Conservation (phyloP, 2,329 filamentous ascomycete genomes). For the Colletotrichum liriopes region DNA sequence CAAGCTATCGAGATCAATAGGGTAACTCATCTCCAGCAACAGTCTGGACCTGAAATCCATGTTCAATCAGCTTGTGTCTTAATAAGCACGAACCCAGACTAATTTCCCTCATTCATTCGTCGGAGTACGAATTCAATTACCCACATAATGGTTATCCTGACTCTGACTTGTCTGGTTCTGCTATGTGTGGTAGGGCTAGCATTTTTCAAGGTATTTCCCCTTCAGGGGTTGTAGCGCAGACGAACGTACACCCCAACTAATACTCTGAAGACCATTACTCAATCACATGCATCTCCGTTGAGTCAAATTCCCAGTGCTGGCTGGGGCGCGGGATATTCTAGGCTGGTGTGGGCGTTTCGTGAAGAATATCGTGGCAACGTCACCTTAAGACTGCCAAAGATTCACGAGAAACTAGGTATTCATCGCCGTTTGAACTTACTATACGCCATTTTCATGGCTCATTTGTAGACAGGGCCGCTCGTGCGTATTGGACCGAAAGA, state of each 20-base stretch:
- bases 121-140: too few relatives aligned
- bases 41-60: neutral
- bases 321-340: constrained; percentile 44
- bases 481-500: constrained; percentile 47
- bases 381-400: constrained; percentile 44
- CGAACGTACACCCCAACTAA: neutral
- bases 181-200: neutral
- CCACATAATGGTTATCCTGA: neutral
- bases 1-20: neutral
- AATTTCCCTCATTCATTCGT: neutral
- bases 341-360: constrained; percentile 46
- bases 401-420: constrained; percentile 46
- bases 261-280: neutral
- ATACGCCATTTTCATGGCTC: neutral
- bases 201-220: neutral
- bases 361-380: constrained; percentile 46
- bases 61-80: neutral
- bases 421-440: neutral
- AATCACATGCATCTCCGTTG: constrained; percentile 38
- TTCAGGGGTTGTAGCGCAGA: neutral
- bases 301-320: constrained; percentile 45
- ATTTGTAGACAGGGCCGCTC: constrained; percentile 39
- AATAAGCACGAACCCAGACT: neutral
- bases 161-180: neutral
- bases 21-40: neutral